Percentiles rank a stretch among this genome's conserved stretches.
Conservation (phyloP, 345 rosid genomes). For the Bruguiera sexangula region DNA sequence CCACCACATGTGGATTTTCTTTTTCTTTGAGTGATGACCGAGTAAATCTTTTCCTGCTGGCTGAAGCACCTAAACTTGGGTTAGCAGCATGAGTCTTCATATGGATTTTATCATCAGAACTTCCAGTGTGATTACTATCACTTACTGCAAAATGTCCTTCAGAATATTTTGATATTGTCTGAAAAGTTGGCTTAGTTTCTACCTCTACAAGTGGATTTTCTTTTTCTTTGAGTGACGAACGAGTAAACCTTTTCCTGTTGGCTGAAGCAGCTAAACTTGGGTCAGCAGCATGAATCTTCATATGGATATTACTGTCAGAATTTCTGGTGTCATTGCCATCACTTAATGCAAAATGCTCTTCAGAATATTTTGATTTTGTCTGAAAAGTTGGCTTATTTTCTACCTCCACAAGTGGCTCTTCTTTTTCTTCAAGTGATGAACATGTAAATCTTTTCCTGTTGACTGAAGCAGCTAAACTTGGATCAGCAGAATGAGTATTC, state of each 20-base stretch:
- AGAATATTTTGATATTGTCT: not conserved
- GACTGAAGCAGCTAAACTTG: constrained; percentile 1
- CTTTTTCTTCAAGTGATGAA: constrained; percentile 3
- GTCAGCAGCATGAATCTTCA: not conserved
- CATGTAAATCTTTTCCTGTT: constrained; percentile 4
- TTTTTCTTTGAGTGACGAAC: constrained; percentile 5
- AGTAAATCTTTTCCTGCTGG: constrained; percentile 7
- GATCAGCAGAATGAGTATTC: not conserved
- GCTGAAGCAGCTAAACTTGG: not conserved
- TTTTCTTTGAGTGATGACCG: constrained; percentile 6
- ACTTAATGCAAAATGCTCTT: not conserved
- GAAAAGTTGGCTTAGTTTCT: constrained; percentile 1
- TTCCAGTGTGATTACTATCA: not conserved
- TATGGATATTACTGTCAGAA: not conserved
- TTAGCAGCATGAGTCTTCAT: not conserved
- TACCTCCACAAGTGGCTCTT: constrained; percentile 2
- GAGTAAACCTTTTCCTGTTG: constrained; percentile 5
- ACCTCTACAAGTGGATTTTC: not conserved
- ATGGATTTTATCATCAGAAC: not conserved
- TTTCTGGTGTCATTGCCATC: not conserved
- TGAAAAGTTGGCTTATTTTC: not conserved
- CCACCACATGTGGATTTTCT: constrained; percentile 2
- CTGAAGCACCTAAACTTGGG: constrained; percentile 3
- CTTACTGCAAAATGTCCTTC: not conserved
- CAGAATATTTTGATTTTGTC: not conserved